These are phyloP conservation scores for Platanus orientalis DNA, from an alignment of 164 flowering plant species.

Conservation along the genomic window DNA sequence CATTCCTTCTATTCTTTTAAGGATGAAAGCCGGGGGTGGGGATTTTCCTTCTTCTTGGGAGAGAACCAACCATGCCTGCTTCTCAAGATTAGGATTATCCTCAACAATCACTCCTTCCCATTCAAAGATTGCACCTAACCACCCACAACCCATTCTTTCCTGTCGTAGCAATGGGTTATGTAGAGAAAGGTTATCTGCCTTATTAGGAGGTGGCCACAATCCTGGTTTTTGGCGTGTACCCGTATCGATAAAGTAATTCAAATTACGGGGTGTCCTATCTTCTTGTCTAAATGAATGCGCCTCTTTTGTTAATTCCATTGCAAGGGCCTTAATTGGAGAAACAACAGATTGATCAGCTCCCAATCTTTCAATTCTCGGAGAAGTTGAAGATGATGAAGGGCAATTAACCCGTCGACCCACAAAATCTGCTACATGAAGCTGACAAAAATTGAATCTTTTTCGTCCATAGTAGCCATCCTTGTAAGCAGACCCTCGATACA, in stretches of 20 bases:
- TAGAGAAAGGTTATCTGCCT: slow-evolving; percentile 74
- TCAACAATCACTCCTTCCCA: slow-evolving; percentile 93
- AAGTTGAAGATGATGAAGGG: slow-evolving; percentile 8
- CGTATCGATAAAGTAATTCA: slow-evolving; percentile 32
- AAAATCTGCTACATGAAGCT: slow-evolving; percentile 25
- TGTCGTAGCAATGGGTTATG: slow-evolving; percentile 86
- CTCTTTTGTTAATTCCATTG: slow-evolving; percentile 73
- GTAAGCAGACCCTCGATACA: slow-evolving; percentile 23
- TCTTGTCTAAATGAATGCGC: slow-evolving; percentile 50
- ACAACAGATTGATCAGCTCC: slow-evolving; percentile 8
- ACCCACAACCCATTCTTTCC: slow-evolving; percentile 97
- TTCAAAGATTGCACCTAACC: slow-evolving; percentile 95
- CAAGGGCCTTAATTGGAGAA: slow-evolving; percentile 45
- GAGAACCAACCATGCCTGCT: slow-evolving; percentile 78
- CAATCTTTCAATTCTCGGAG: slow-evolving; percentile 14
- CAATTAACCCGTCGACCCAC: slow-evolving; percentile 25
- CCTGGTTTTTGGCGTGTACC: slow-evolving; percentile 38
- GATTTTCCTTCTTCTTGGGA: slow-evolving; percentile 90
- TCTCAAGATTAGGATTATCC: slow-evolving; percentile 79
- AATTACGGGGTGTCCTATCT: slow-evolving; percentile 36
- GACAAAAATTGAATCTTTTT: slow-evolving; percentile 17
- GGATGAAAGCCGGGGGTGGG: slow-evolving; percentile 69
- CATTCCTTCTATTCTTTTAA: slow-evolving; percentile 88
- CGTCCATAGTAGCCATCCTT: slow-evolving; percentile 26
- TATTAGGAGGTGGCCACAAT: slow-evolving; percentile 76